These are phyloP conservation scores for Linnemannia hyalina DNA, from an alignment of 192 early-diverging fungal genomes.

Conservation along the genomic window DNA sequence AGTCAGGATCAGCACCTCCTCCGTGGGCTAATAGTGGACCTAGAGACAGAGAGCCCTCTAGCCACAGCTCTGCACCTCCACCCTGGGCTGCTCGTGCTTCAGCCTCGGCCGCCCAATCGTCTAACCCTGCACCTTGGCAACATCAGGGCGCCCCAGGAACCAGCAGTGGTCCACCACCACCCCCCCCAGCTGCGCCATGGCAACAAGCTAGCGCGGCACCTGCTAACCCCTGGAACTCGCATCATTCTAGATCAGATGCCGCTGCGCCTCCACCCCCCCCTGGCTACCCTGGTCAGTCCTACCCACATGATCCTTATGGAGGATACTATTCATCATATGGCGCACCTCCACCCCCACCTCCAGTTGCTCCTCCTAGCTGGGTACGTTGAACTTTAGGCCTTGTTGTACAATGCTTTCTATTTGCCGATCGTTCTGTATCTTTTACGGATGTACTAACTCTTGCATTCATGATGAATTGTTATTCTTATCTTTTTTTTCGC, in stretches of 20 bases:
- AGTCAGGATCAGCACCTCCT: conserved; percentile 44
- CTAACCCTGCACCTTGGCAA: conserved; percentile 50
- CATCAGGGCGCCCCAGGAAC: conserved; percentile 52
- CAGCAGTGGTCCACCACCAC: conserved; percentile 27
- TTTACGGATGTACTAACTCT: background rate
- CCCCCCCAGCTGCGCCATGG: conserved; percentile 38
- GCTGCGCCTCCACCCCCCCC: conserved; percentile 31
- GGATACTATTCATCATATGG: conserved; percentile 38
- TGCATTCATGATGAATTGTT: background rate
- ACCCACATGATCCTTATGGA: conserved; percentile 31
- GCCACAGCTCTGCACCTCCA: conserved; percentile 29
- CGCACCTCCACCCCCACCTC: conserved; percentile 40
- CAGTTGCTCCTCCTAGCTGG: conserved; percentile 41
- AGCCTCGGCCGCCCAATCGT: conserved; percentile 22
- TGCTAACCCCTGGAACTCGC: conserved; percentile 24
- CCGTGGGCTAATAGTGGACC: conserved; percentile 41
- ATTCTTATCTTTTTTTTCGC: background rate
- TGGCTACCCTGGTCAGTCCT: conserved; percentile 24
- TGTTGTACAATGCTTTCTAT: background rate
- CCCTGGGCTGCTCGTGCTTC: conserved; percentile 43
- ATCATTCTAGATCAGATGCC: conserved; percentile 19
- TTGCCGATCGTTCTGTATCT: background rate
- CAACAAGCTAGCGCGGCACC: conserved; percentile 19
- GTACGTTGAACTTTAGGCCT: conserved; percentile 1
- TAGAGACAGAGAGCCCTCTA: conserved; percentile 18